Evolutionary conservation across 768 basidiomycete genomes (phyloP).

Genomic region (Infundibulicybe gibba): DNA sequence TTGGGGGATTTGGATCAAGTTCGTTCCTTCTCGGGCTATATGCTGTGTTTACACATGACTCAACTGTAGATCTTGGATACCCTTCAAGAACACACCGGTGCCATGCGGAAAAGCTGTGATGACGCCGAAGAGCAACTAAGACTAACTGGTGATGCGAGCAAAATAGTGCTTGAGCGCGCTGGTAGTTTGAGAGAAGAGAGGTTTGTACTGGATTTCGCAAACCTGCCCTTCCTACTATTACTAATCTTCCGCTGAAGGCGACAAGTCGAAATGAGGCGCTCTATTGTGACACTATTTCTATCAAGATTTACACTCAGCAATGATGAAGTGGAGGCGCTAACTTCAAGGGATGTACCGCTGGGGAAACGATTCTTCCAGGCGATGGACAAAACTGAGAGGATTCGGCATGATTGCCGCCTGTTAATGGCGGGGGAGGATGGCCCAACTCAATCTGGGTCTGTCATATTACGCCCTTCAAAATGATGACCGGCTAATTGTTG

Average conservation of each 20-base stretch:
- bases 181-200: conserved; percentile 71
- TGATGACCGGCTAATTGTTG: too few species aligned
- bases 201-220: conserved; percentile 30
- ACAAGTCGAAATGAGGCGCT: conserved; percentile 64
- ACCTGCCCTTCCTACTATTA: neutral
- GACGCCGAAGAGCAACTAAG: conserved; percentile 77
- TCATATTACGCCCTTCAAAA: neutral
- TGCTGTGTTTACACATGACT: conserved; percentile 3
- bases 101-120: conserved; percentile 82
- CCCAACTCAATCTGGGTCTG: conserved; percentile 72
- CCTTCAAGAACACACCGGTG: conserved; percentile 69
- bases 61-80: conserved; percentile 72
- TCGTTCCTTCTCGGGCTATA: conserved; percentile 24
- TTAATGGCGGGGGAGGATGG: conserved; percentile 85
- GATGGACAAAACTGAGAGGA: conserved; percentile 82
- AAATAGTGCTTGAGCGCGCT: conserved; percentile 77
- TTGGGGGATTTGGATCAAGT: conserved; percentile 91
- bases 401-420: conserved; percentile 81
- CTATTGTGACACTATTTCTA: conserved; percentile 78
- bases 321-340: conserved; percentile 68
- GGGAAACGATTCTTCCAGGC: conserved; percentile 75
- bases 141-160: conserved; percentile 74
- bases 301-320: conserved; percentile 79
- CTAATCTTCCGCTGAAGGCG: conserved; percentile 37
- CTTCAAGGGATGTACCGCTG: conserved; percentile 75